Evolutionary conservation across 129 eudicot genomes (phyloP), one percentile per base, ranked within the genome.

Genomic region (Apium graveolens): DNA sequence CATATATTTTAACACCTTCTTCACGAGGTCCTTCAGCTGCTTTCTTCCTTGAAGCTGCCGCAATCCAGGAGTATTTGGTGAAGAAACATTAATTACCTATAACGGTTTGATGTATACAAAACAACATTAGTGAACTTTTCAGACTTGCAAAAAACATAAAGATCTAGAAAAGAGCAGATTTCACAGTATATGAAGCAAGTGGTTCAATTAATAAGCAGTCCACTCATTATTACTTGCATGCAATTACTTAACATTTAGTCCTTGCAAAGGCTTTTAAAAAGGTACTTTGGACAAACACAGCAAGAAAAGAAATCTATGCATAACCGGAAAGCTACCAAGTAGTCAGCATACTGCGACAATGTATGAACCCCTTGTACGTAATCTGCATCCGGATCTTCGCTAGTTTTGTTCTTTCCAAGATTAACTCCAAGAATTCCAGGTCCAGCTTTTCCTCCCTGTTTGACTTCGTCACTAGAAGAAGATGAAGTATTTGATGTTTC

Each of bases 311-410:
- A 41, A 20, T 41, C 18, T 6, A 76, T 60, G 48, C 63, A 53
- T 46, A 57, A 76, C 44, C 5, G 41, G 74, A 18, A 76, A 70
- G 85, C 45, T 94, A 94, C 99, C 99, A 95, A 90, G 86, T 95
- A 95, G 81, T 95, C 99, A 57, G 99, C 99, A 87, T 95, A 95
- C 79, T 95, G 99, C 20, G 99, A 95, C 86, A 95, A 85, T 44
- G 99, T 95, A 85, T 95, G 99, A 57, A 95, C 99, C 38, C 99
- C 99, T 89, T 92, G 99, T 63, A 95, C 99, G 78, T 95, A 95
- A 92, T 95, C 99, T 37, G 91, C 86, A 26, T 93, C 97, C 49
- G 97, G 97, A 89, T 95, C 99, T 92, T 95, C 96, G 79, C 97
- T 95, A 55, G 90, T 84, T 88, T 95, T 95, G 74, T 95, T 95